A percentile compares a stretch with the other conserved stretches of the same genome.
Evolutionary conservation across 2,329 filamentous ascomycete species (phyloP).

Genomic region (Exophiala calicioides): DNA sequence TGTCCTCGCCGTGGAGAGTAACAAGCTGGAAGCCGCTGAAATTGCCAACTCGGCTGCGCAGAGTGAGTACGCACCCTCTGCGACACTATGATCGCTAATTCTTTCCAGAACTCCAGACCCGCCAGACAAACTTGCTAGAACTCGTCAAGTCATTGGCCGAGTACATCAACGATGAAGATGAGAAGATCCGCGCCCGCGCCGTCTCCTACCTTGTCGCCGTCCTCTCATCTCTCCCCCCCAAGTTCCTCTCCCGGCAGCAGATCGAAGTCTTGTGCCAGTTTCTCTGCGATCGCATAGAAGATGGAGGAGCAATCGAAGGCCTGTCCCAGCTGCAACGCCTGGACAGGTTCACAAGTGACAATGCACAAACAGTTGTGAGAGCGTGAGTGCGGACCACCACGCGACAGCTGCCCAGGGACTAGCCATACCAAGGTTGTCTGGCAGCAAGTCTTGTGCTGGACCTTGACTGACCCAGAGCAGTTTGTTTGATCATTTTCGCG

Average conservation of each 20-base stretch:
- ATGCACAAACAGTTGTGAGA: conserved; percentile 55
- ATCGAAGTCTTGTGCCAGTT: conserved; percentile 64
- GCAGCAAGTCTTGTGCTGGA: conserved; percentile 12
- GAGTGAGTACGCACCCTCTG: conserved; percentile 38
- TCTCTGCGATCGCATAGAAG: conserved; percentile 64
- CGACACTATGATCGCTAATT: too few relatives aligned
- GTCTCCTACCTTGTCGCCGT: conserved; percentile 47
- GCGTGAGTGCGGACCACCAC: conserved; percentile 45
- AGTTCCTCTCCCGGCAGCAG: conserved; percentile 62
- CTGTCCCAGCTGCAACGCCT: conserved; percentile 60
- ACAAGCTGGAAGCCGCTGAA: conserved; percentile 47
- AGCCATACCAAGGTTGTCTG: conserved; percentile 23
- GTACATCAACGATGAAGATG: conserved; percentile 68
- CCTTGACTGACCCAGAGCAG: conserved; percentile 34
- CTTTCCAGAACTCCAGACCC: conserved; percentile 63
- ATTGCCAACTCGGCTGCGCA: conserved; percentile 48
- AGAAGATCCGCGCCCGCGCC: conserved; percentile 60
- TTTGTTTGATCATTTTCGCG: conserved; percentile 54
- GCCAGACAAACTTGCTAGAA: conserved; percentile 61
- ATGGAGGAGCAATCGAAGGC: conserved; percentile 61
- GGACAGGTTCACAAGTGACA: conserved; percentile 61
- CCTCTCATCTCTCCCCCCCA: conserved; percentile 52
- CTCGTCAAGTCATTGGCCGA: conserved; percentile 65
- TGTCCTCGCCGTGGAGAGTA: conserved; percentile 49
- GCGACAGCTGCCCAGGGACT: conserved; percentile 26